These are phyloP conservation scores for Fusarium tricinctum DNA, from an alignment of 2,329 filamentous ascomycete genomes.

Conservation along the genomic window DNA sequence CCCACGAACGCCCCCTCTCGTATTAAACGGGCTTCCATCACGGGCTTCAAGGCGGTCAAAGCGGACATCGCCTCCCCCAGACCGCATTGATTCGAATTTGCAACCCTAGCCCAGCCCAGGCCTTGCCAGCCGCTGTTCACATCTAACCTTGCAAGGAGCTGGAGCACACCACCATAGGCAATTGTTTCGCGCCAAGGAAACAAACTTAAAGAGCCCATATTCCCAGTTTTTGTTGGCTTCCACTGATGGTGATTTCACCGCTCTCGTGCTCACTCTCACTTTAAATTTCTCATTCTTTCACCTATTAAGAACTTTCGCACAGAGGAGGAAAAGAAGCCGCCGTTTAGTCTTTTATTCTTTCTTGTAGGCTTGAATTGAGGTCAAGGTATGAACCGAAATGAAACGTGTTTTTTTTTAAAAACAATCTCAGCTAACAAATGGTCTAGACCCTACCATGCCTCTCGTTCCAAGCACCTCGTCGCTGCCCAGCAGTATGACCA, in stretches of 20 bases:
- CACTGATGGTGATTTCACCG: constrained; percentile 32
- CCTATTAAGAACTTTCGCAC: not conserved
- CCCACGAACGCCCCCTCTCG: constrained; percentile 33
- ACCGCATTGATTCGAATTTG: constrained; percentile 45
- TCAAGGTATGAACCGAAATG: constrained; percentile 10
- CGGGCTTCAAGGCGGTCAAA: constrained; percentile 48
- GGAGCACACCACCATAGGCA: constrained; percentile 31
- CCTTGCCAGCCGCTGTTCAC: constrained; percentile 24
- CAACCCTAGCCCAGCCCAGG: constrained; percentile 33
- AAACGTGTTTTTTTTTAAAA: not conserved
- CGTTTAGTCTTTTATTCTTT: constrained; percentile 1
- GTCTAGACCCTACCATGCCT: constrained; percentile 39
- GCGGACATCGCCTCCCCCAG: constrained; percentile 41
- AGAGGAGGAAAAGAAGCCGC: constrained; percentile 1
- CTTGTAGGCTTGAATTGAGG: not conserved
- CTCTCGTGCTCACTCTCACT: constrained; percentile 13
- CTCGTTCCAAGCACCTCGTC: constrained; percentile 40
- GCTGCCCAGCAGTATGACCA: constrained; percentile 40
- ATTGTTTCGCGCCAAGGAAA: constrained; percentile 39
- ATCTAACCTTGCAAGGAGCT: constrained; percentile 30
- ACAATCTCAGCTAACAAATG: constrained; percentile 10
- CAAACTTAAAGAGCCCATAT: constrained; percentile 37
- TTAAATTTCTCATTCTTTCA: constrained; percentile 13
- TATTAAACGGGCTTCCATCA: constrained; percentile 44
- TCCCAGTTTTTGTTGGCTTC: constrained; percentile 28